phyloP scores from a whole-genome alignment of 371 early-diverging fungal genomes.

The Rhizopus sp. region DNA sequence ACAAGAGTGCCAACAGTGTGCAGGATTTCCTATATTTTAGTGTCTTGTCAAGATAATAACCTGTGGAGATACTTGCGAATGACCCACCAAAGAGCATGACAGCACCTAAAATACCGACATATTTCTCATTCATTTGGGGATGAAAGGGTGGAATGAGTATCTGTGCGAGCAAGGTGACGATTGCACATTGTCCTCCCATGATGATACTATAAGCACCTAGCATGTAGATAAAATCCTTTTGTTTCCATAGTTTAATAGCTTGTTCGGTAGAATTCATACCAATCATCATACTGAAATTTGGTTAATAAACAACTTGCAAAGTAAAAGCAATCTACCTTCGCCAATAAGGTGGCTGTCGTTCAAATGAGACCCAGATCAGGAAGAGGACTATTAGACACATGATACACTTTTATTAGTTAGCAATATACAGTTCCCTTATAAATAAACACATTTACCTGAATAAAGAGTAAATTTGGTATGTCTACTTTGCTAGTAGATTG shows the following conservation, averaged over 20 bases:
- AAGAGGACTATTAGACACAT: conserved; percentile 25
- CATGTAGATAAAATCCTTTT: conserved; percentile 33
- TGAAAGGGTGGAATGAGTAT: conserved; percentile 48
- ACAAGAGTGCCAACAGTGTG: conserved; percentile 24
- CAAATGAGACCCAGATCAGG: conserved; percentile 27
- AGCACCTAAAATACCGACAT: conserved; percentile 47
- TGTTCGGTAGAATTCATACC: conserved; percentile 27
- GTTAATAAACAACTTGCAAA: not conserved
- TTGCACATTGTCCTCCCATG: conserved; percentile 54
- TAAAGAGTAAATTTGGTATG: conserved; percentile 39
- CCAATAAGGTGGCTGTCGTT: conserved; percentile 22
- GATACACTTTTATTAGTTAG: conserved; percentile 14
- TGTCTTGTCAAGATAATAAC: conserved; percentile 47
- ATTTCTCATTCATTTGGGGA: conserved; percentile 29
- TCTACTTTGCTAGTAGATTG: conserved; percentile 34
- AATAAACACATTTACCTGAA: conserved; percentile 30
- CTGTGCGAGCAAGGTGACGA: conserved; percentile 52
- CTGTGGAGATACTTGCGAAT: conserved; percentile 42
- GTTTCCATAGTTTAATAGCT: conserved; percentile 24
- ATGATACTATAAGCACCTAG: conserved; percentile 44
- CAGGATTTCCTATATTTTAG: conserved; percentile 37
- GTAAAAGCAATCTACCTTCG: conserved; percentile 16
- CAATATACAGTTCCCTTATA: not conserved
- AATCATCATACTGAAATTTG: conserved; percentile 8
- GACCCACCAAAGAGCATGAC: conserved; percentile 46